Percentiles rank a stretch among this genome's conserved stretches.
Evolutionary conservation across 768 basidiomycete species (phyloP).

Genomic region (Leccinum olivaceopallidum): DNA sequence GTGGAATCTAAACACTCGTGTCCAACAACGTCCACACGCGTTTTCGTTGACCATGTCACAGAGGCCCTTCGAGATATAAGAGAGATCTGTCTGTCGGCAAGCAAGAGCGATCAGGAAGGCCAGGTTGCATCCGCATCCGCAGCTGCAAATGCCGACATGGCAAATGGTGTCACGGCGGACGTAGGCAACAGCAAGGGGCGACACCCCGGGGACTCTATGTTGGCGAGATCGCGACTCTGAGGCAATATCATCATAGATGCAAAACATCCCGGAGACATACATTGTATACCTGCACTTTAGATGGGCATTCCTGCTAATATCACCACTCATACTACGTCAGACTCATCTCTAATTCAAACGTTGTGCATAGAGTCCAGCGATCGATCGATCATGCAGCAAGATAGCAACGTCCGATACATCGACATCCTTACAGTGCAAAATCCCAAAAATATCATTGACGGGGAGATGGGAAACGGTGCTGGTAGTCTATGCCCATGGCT

Average conservation of each 20-base stretch:
- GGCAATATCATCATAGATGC: not conserved
- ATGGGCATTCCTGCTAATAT: not conserved
- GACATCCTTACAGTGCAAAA: not conserved
- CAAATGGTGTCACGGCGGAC: not conserved
- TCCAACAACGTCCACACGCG: conserved; percentile 66
- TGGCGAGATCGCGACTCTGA: conserved; percentile 23
- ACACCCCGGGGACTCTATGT: conserved; percentile 1
- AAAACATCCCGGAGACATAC: not conserved
- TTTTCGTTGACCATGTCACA: conserved; percentile 61
- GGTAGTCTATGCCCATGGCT: not conserved
- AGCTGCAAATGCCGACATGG: not conserved
- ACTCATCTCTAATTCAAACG: not conserved
- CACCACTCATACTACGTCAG: conserved; percentile 9
- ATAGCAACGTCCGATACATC: not conserved
- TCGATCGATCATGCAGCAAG: no score
- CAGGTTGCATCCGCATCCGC: conserved; percentile 1
- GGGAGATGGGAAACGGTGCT: not conserved
- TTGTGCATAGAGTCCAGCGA: not conserved
- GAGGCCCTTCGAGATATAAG: conserved; percentile 73
- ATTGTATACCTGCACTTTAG: not conserved
- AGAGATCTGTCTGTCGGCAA: conserved; percentile 40
- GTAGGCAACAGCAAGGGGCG: not conserved
- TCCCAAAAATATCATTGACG: not conserved
- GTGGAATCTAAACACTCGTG: conserved; percentile 86
- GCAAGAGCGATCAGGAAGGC: conserved; percentile 9